Evolutionary conservation across 768 basidiomycete genomes (phyloP).

Genomic region (Boletus rufocinnamomeus): DNA sequence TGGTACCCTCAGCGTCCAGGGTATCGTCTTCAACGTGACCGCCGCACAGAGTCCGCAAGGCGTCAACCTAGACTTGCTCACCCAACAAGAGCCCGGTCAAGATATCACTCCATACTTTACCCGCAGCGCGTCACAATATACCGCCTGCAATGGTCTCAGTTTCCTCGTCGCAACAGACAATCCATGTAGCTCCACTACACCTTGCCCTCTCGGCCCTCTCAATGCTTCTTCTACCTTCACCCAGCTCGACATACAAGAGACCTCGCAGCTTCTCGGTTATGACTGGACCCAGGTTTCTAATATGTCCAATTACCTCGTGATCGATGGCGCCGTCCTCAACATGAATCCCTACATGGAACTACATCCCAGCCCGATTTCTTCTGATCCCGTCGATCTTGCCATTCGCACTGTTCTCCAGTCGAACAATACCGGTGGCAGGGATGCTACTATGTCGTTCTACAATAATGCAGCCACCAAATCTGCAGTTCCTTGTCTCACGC

Average conservation of each 20-base stretch:
- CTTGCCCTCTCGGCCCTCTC: slow-evolving; percentile 70
- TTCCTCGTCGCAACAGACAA: slow-evolving; percentile 73
- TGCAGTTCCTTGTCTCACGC: slow-evolving; percentile 76
- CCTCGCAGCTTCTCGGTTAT: slow-evolving; percentile 76
- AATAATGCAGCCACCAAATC: slow-evolving; percentile 63
- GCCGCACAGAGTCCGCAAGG: slow-evolving; percentile 43
- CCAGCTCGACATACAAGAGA: slow-evolving; percentile 65
- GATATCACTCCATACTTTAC: slow-evolving; percentile 90
- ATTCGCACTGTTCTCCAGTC: slow-evolving; percentile 67
- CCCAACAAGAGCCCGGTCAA: slow-evolving; percentile 63
- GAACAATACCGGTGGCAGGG: slow-evolving; percentile 65
- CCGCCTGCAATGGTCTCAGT: slow-evolving; percentile 59
- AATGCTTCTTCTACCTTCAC: slow-evolving; percentile 56
- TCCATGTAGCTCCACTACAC: slow-evolving; percentile 61
- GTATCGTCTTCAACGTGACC: slow-evolving; percentile 75
- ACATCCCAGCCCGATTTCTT: slow-evolving; percentile 64
- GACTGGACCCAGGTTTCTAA: slow-evolving; percentile 84
- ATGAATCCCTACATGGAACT: slow-evolving; percentile 80
- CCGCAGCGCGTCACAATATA: slow-evolving; percentile 65
- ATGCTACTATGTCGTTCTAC: slow-evolving; percentile 87
- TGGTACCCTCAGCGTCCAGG: slow-evolving; percentile 75
- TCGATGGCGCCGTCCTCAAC: slow-evolving; percentile 95
- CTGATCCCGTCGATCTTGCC: slow-evolving; percentile 79
- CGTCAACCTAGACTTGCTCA: slow-evolving; percentile 61
- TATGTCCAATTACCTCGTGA: slow-evolving; percentile 76